Base-by-base conservation (phyloP, 1,139 yeast species). In the Pichia sp. region DNA sequence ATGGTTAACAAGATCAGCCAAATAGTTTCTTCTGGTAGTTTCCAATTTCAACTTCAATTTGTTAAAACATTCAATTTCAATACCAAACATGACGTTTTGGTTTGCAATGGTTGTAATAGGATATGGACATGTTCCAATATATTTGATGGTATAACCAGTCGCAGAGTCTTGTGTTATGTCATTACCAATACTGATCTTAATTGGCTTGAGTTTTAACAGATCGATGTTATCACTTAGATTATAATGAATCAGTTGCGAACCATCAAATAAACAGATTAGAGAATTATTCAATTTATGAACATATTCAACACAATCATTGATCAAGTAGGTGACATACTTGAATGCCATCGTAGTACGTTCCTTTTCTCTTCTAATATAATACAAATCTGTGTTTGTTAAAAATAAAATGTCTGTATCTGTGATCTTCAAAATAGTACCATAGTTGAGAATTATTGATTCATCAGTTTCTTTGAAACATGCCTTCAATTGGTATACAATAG, bases 301-400 rank as follows among this genome's bases (percentile, higher is more conserved):
- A 37, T 58, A 64, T 42, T 65, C 68, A 15, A 58, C 59, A 4
- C 52, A 51, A 3, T 55, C 47, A 46, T 51, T 56, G 5, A 63
- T 41, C 12, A 52, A 42, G 38, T 52, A 51, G 0, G 56, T 53
- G 24, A 56, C 54, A 38, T 56, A 61, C 3, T 46, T 43, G 22
- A 36, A 42, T 7, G 48, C 42, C 41, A 45, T 52, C 9, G 42
- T 46, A 5, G 33, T 28, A 2, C 47, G 32, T 4, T 40, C 45
- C 11, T 36, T 37, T n/a, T 51, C 62, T 57, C 51, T 69, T 60
- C 53, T 63, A 11, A 63, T 53, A 38, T 65, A 62, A 6, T 61
- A 50, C 20, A 69, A 50, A 31, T 67, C 67, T 15, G 68, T 64
- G 34, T 61, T 61, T 11, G 62, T 51, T 18, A 67, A 54, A 3